Base-by-base conservation (phyloP, 352 stramenopile species). In the Phytophthora pisi region DNA sequence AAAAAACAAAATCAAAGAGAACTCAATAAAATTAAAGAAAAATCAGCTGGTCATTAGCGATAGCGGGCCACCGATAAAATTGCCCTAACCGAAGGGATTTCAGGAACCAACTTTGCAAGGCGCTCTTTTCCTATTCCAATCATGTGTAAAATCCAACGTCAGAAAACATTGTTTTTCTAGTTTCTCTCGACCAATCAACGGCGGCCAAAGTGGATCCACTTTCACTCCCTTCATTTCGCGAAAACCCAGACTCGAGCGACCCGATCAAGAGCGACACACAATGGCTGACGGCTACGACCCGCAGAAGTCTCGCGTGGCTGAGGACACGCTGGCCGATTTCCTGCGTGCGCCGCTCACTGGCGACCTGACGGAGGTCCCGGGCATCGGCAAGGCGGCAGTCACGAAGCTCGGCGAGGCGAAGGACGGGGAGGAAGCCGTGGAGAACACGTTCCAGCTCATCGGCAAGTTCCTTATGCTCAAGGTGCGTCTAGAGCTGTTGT, bases 401-500 rank as follows among this genome's bases (percentile, higher is more conserved):
- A 79, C 86, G 34, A 97, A 97, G 68, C 82, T 99, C 18, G 78
- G 79, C 0, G 79, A 82, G 0, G 75, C 81, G 20, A 91, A 97
- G 13, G 87, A 97, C 18, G 79, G 72, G 16, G 63, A 74, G 42
- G 93, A 99, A 31, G 76, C 83, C 46, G 83, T 99, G 51, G 95
- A 89, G 36, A 99, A 98, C 86, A 99, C 97, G n/a, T 99, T 98
- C 82, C 96, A 99, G 75, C 87, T 99, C 31, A 97, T 99, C 68
- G 97, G 96, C 75, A 98, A 99, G 70, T 93, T 95, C 63, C 74
- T 95, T 36, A 77, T 93, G 79, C 82, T 96, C 38, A 95, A 95
- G 82, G 84, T 92, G 53, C 47, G 79, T 40, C 1, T 26, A 8
- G 30, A n/a, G 36, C 10, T 36, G 11, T 0, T 28, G 40, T 23